phyloP scores from a whole-genome alignment of 768 basidiomycete genomes.

The Termitomyces sp. region DNA sequence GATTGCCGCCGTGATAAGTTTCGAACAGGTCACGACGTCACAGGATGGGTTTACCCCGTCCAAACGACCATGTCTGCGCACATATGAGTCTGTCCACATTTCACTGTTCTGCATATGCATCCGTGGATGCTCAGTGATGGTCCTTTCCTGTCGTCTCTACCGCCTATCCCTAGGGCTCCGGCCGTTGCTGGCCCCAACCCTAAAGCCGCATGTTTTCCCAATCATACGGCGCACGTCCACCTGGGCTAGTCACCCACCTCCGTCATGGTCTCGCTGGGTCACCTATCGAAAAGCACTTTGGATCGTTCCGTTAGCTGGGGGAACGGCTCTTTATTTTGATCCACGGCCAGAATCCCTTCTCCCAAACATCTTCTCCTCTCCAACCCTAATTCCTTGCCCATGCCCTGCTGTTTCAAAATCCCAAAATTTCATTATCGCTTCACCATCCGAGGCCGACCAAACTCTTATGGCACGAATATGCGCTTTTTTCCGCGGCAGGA shows the following conservation, averaged over 20 bases:
- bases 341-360: conserved; percentile 39
- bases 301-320: conserved; percentile 56
- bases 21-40: conserved; percentile 6
- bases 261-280: conserved; percentile 22
- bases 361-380: conserved; percentile 47
- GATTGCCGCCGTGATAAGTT: not conserved
- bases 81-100: not conserved
- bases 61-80: not conserved
- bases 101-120: not conserved
- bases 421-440: conserved; percentile 45
- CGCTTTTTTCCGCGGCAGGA: conserved; percentile 45
- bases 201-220: not conserved
- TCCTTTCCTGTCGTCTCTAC: conserved; percentile 13
- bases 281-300: conserved; percentile 37
- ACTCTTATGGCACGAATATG: conserved; percentile 42
- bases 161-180: conserved; percentile 23
- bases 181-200: conserved; percentile 17
- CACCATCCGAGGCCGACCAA: conserved; percentile 61
- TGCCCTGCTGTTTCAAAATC: conserved; percentile 13
- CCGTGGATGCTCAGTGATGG: conserved; percentile 7
- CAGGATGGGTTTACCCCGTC: not conserved
- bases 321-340: conserved; percentile 46
- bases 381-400: conserved; percentile 40
- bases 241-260: conserved; percentile 24
- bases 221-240: conserved; percentile 10